Percentiles rank a stretch among this genome's conserved stretches.
Conservation (phyloP, 129 eudicot species). For the Helianthus annuus region DNA sequence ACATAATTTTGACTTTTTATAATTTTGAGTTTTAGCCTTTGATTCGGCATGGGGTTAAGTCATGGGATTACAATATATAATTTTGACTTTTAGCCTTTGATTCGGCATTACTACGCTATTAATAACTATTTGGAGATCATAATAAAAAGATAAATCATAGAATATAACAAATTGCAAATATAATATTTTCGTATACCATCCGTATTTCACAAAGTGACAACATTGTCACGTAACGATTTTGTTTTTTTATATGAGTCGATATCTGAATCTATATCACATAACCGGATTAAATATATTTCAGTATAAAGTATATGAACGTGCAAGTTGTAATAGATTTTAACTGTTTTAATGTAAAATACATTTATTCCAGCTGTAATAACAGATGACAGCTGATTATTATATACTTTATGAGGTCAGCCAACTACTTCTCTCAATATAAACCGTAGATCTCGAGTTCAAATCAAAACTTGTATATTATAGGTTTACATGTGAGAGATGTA, state of each 20-base stretch:
- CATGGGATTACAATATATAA: slow-evolving; percentile 11
- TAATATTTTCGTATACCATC: not conserved
- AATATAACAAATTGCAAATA: no score
- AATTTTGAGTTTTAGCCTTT: no score
- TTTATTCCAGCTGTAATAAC: not conserved
- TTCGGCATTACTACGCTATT: slow-evolving; percentile 9
- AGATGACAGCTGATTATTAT: not conserved
- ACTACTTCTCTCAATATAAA: not conserved
- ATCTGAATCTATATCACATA: not conserved
- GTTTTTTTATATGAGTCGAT: no score
- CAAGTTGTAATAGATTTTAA: not conserved
- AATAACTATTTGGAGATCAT: not conserved
- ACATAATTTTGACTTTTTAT: no score
- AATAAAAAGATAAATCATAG: not conserved
- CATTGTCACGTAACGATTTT: not conserved
- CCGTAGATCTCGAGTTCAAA: not conserved
- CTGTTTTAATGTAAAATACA: not conserved
- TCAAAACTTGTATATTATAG: not conserved
- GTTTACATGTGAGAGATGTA: not conserved
- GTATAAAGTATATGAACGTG: not conserved
- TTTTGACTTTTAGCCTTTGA: not conserved
- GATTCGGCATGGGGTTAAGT: not conserved
- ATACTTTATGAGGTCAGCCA: not conserved
- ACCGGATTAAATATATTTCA: not conserved
- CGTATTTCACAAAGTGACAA: not conserved